Evolutionary conservation across 495 filamentous ascomycete genomes (phyloP).

Genomic region (Daldinia concentrica): DNA sequence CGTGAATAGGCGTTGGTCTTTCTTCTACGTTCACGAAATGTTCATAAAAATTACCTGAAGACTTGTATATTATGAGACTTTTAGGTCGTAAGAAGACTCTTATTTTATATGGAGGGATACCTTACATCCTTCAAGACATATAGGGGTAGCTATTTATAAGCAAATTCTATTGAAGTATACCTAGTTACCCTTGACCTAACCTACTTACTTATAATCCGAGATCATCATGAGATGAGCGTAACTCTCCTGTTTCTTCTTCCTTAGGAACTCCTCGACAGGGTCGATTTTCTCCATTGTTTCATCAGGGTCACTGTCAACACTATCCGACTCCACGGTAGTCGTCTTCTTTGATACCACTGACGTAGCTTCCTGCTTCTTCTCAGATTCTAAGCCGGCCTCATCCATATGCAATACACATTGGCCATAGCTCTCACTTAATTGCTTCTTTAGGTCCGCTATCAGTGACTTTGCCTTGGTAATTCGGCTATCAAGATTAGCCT

Average conservation of each 20-base stretch:
- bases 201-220: slow-evolving; percentile 1
- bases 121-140: neutral
- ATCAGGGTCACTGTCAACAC: neutral
- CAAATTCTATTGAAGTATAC: neutral
- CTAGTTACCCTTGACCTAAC: neutral
- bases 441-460: slow-evolving; percentile 4
- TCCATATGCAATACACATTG: slow-evolving; percentile 22
- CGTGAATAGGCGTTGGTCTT: neutral
- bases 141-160: neutral
- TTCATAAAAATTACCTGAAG: neutral
- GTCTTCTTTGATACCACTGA: neutral
- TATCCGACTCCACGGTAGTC: neutral
- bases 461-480: slow-evolving; percentile 5
- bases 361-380: neutral
- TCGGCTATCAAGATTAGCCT: neutral
- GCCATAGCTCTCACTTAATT: slow-evolving; percentile 10
- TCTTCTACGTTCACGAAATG: neutral
- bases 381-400: slow-evolving; percentile 12
- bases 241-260: slow-evolving; percentile 27
- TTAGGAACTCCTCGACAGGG: slow-evolving; percentile 18
- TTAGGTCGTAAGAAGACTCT: neutral
- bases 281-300: neutral
- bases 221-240: slow-evolving; percentile 40
- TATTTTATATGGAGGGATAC: neutral
- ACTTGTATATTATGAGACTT: neutral